phyloP scores from a whole-genome alignment of 1,284 basidiomycete species.

The Stygiomarasmius scandens region DNA sequence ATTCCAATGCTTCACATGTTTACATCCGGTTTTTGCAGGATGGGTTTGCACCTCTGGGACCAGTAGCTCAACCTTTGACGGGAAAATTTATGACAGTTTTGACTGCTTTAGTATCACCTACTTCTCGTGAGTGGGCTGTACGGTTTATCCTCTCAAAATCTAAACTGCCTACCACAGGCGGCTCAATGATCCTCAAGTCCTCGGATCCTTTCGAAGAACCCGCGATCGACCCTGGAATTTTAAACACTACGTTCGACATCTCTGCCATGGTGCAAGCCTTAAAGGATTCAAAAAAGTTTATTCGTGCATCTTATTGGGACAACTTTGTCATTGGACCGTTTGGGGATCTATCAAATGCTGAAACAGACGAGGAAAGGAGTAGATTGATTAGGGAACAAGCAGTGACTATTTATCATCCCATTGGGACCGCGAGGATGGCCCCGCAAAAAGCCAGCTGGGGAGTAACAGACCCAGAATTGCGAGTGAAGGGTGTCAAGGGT shows the following conservation, averaged over 20 bases:
- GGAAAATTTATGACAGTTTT: neutral
- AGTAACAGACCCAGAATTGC: constrained; percentile 57
- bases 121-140: neutral
- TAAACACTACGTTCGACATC: neutral
- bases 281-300: neutral
- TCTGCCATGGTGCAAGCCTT: neutral
- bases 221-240: neutral
- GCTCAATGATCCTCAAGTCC: constrained; percentile 1
- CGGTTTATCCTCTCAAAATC: neutral
- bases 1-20: neutral
- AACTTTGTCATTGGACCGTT: constrained; percentile 29
- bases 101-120: neutral
- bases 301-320: constrained; percentile 29
- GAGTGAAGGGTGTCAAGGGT: constrained; percentile 32
- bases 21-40: neutral
- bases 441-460: constrained; percentile 21
- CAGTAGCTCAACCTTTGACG: neutral
- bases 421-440: constrained; percentile 33
- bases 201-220: constrained; percentile 1
- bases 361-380: constrained; percentile 20
- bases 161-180: no score
- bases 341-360: neutral
- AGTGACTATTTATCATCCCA: constrained; percentile 26
- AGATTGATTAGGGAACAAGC: constrained; percentile 22
- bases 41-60: neutral